Conservation (phyloP, 352 stramenopile species). For the Globisporangium yorkense region DNA sequence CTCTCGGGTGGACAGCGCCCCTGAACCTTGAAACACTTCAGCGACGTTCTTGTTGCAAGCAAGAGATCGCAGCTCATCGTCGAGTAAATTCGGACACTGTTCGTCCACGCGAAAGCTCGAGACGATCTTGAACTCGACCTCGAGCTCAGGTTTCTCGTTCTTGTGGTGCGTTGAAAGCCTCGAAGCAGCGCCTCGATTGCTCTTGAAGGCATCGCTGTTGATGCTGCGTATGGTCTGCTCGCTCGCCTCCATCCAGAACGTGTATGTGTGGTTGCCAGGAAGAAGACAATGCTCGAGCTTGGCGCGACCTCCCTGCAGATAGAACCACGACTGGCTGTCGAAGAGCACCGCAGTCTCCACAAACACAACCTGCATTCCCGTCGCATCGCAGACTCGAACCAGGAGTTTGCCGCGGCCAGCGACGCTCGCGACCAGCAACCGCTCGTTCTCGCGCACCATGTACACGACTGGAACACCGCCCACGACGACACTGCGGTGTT, state of each 20-base stretch:
- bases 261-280: constrained; percentile 56
- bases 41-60: too few relatives aligned
- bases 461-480: constrained; percentile 33
- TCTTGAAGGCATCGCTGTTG: neutral
- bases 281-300: constrained; percentile 37
- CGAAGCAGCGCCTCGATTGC: neutral
- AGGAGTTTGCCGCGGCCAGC: constrained; percentile 48
- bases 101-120: constrained; percentile 28
- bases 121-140: constrained; percentile 39
- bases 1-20: neutral
- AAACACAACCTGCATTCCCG: constrained; percentile 35
- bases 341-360: constrained; percentile 61
- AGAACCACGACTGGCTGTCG: constrained; percentile 65
- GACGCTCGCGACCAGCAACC: constrained; percentile 50
- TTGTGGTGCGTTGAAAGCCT: neutral
- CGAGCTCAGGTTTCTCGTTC: constrained; percentile 12
- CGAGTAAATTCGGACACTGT: constrained; percentile 10
- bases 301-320: constrained; percentile 30
- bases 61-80: constrained; percentile 6
- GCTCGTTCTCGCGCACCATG: constrained; percentile 39
- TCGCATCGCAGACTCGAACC: constrained; percentile 50
- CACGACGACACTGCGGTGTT: constrained; percentile 20
- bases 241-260: constrained; percentile 54
- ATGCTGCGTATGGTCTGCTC: constrained; percentile 7
- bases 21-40: neutral